Base-by-base conservation (phyloP, 345 rosid species). In the Pugionium cornutum region DNA sequence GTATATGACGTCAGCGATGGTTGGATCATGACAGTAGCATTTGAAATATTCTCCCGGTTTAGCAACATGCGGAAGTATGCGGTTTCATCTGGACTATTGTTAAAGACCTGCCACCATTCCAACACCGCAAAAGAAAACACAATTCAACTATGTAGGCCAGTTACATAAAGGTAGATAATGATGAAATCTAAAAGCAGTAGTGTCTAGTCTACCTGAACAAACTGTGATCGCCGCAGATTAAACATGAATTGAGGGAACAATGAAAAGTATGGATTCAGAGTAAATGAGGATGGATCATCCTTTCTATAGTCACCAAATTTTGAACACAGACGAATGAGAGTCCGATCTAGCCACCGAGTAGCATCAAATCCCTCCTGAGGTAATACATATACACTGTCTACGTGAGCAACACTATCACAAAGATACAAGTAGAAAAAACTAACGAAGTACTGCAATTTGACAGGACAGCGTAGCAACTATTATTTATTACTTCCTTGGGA, bases 201-300 rank as follows among this genome's bases (percentile, higher is more conserved):
- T n/a, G n/a, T n/a, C n/a, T n/a, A n/a, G n/a, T n/a, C 47, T 80
- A 94, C 99, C 97, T 94, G 99, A 55, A 95, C 87, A 83, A 95
- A 95, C 71, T 95, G 99, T 5, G 99, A 95, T 32, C 99, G 78
- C 37, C 99, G 82, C 53, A 95, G 84, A 80, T 95, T 95, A 75
- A 95, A 95, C 97, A 95, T 74, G 79, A 95, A 95, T 53, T 95
- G 99, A 71, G 99, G 99, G 81, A 91, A 91, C 80, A 95, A 77
- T n/a, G 99, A 91, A 79, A 95, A 89, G 71, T 76, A 82, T 7
- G 97, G 89, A 68, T 89, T 91, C 68, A 95, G 80, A 3, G 86
- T 95, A 67, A 95, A 95, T 4, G 99, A 95, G 37, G 92, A 6
- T 7, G 97, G 97, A 69, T 95, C 99, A 80, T 95, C 99, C 86